phyloP scores from a whole-genome alignment of 352 stramenopile species.

The Plasmopara halstedii region DNA sequence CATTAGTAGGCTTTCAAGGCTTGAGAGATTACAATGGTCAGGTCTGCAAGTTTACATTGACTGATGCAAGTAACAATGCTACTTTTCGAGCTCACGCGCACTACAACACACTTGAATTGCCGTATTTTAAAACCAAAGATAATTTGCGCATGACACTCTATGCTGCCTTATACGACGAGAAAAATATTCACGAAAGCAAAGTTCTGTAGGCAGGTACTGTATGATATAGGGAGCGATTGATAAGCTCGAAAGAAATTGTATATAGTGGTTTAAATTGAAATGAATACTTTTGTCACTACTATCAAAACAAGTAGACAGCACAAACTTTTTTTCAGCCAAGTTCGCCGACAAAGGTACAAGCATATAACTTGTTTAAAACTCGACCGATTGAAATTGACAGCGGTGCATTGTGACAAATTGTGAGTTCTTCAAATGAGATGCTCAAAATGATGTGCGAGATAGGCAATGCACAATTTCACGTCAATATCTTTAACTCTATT shows the following conservation, averaged over 20 bases:
- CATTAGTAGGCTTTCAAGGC: slow-evolving; percentile 48
- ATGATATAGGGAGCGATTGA: slow-evolving; percentile 22
- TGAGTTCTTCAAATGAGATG: too few relatives aligned
- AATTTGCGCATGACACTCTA: slow-evolving; percentile 55
- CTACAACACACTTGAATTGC: slow-evolving; percentile 89
- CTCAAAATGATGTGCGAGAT: too few relatives aligned
- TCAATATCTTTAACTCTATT: too few relatives aligned
- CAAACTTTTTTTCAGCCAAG: neutral
- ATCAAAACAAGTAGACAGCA: neutral
- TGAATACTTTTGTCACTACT: neutral
- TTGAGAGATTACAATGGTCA: slow-evolving; percentile 68
- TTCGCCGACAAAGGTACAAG: neutral
- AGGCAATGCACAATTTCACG: too few relatives aligned
- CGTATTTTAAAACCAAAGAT: slow-evolving; percentile 79
- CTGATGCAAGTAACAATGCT: neutral
- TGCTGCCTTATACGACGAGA: slow-evolving; percentile 37
- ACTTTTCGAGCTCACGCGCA: slow-evolving; percentile 56
- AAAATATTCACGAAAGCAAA: slow-evolving; percentile 1
- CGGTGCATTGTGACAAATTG: too few relatives aligned
- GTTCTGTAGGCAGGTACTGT: slow-evolving; percentile 2
- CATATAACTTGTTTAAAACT: too few relatives aligned
- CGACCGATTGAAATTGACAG: too few relatives aligned
- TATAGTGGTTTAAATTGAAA: neutral
- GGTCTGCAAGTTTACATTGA: slow-evolving; percentile 59
- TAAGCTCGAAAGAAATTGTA: neutral